Evolutionary conservation across 371 early-diverging fungal species (phyloP).

Genomic region (Actinomortierella wolfii): DNA sequence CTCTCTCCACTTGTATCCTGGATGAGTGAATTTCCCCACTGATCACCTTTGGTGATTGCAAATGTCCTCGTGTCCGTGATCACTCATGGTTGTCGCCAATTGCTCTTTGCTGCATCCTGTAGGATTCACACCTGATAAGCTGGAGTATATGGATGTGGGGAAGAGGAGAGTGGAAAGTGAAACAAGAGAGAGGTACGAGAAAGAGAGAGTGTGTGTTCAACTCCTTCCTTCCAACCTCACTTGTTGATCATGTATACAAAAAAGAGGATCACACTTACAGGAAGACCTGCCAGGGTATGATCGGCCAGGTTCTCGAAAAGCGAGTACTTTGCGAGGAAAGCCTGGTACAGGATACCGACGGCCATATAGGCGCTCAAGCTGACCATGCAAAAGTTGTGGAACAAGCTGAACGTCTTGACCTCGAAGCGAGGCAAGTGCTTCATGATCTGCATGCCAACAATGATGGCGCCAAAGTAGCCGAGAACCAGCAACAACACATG

Average conservation of each 20-base stretch:
- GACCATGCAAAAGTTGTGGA: conserved; percentile 58
- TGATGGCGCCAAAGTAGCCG: conserved; percentile 51
- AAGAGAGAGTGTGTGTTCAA: neutral
- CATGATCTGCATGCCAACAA: conserved; percentile 55
- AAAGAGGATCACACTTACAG: conserved; percentile 43
- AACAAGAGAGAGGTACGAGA: neutral
- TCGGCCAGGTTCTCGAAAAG: conserved; percentile 54
- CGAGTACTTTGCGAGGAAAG: conserved; percentile 48
- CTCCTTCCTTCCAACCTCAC: too few relatives aligned
- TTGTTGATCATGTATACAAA: neutral
- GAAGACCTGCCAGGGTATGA: conserved; percentile 40
- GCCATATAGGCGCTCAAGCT: conserved; percentile 60
- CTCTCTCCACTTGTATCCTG: too few relatives aligned
- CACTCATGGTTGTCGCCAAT: too few relatives aligned
- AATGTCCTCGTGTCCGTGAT: too few relatives aligned
- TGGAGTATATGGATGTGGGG: too few relatives aligned
- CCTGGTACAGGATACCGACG: conserved; percentile 50
- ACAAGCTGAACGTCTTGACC: conserved; percentile 49
- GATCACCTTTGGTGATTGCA: too few relatives aligned
- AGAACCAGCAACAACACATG: conserved; percentile 53
- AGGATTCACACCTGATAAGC: too few relatives aligned
- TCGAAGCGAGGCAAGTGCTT: conserved; percentile 41
- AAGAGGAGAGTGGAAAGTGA: too few relatives aligned
- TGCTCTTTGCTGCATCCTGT: too few relatives aligned
- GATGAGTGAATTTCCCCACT: too few relatives aligned